Percentiles rank a stretch among this genome's conserved stretches.
Conservation (phyloP, 345 rosid species). For the Noccaea caerulescens region DNA sequence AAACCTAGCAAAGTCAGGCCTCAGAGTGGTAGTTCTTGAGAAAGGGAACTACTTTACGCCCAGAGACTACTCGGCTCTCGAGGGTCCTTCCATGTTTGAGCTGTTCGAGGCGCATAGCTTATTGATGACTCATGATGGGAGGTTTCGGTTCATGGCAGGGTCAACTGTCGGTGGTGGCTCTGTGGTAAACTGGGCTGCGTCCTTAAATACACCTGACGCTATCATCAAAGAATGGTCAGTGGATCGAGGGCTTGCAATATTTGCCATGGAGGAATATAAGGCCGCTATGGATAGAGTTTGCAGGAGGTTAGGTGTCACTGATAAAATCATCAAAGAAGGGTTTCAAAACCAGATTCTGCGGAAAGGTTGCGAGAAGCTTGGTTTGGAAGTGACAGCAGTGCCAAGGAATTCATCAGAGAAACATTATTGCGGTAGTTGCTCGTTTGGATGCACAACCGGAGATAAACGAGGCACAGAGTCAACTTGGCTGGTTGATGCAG, state of each 20-base stretch:
- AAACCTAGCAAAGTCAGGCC: constrained; percentile 65
- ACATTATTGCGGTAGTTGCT: constrained; percentile 71
- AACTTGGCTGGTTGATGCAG: constrained; percentile 78
- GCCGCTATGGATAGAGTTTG: constrained; percentile 59
- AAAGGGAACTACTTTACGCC: constrained; percentile 70
- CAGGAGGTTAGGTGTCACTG: constrained; percentile 60
- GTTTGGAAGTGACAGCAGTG: constrained; percentile 53
- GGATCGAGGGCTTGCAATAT: constrained; percentile 51
- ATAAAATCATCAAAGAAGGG: constrained; percentile 53
- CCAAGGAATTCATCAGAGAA: constrained; percentile 54
- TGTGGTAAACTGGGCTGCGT: constrained; percentile 69
- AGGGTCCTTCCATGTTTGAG: constrained; percentile 69
- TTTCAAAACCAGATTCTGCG: constrained; percentile 68
- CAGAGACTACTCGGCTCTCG: constrained; percentile 57
- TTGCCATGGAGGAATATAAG: constrained; percentile 49
- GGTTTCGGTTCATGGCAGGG: constrained; percentile 57
- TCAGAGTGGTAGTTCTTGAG: constrained; percentile 62
- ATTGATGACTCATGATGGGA: constrained; percentile 52
- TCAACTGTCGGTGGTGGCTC: constrained; percentile 75
- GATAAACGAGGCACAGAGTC: constrained; percentile 64
- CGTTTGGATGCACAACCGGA: constrained; percentile 62
- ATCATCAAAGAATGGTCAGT: constrained; percentile 63
- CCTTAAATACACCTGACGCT: constrained; percentile 53
- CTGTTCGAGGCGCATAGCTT: constrained; percentile 54
- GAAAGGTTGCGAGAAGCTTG: constrained; percentile 71